These are phyloP conservation scores for Ceratorhiza oryzae-sativae DNA, from an alignment of 1,284 basidiomycete species.

Conservation along the genomic window DNA sequence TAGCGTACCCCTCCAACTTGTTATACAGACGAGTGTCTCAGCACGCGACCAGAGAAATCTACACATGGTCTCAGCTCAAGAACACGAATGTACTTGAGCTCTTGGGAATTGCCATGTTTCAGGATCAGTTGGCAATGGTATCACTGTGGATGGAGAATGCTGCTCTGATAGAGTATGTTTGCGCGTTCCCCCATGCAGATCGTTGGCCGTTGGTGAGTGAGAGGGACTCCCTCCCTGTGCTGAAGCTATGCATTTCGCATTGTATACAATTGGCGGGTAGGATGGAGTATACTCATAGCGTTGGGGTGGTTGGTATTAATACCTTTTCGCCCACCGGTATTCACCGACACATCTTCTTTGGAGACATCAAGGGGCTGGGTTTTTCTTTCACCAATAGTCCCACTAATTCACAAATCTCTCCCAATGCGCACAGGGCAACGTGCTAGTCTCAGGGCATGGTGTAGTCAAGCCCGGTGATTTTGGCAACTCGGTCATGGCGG, in stretches of 20 bases:
- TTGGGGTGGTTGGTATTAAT: background rate
- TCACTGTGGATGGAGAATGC: too few relatives aligned
- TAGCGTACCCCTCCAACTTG: too few relatives aligned
- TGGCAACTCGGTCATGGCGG: background rate
- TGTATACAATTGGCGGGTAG: background rate
- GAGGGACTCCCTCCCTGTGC: background rate
- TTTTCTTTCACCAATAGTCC: background rate
- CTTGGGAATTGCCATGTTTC: too few relatives aligned
- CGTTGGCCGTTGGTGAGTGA: background rate
- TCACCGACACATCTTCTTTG: constrained; percentile 1
- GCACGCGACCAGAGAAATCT: too few relatives aligned
- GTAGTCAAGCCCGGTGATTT: background rate
- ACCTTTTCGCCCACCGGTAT: too few relatives aligned
- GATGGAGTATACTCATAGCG: background rate
- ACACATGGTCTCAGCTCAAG: too few relatives aligned
- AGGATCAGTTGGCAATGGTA: too few relatives aligned
- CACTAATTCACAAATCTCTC: background rate
- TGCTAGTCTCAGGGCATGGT: background rate
- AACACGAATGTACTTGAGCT: too few relatives aligned
- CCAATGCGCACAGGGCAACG: background rate
- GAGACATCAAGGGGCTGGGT: constrained; percentile 14
- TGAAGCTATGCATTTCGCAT: background rate
- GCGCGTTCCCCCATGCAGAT: too few relatives aligned
- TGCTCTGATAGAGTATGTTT: too few relatives aligned
- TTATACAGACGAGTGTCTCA: too few relatives aligned